phyloP scores from a whole-genome alignment of 345 rosid genomes.

The Gossypium raimondii region DNA sequence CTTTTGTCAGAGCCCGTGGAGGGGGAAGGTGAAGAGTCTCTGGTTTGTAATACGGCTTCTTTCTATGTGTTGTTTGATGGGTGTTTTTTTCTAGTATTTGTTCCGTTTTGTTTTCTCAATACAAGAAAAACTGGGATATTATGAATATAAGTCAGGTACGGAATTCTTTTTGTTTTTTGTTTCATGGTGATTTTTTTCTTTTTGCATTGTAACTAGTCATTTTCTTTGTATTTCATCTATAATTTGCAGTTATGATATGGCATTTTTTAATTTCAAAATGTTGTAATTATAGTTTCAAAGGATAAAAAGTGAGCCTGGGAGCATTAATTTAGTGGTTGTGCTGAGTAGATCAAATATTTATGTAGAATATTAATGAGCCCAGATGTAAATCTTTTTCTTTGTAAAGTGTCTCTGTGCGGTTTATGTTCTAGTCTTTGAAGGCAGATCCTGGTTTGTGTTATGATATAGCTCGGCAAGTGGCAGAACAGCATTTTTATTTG shows the following conservation, averaged over 20 bases:
- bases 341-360: background rate
- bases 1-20: slow-evolving; percentile 89
- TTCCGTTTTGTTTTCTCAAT: background rate
- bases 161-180: background rate
- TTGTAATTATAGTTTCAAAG: background rate
- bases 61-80: slow-evolving; percentile 2
- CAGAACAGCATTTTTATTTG: background rate
- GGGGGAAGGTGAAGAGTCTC: slow-evolving; percentile 83
- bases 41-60: slow-evolving; percentile 47
- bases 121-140: background rate
- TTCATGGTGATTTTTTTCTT: background rate
- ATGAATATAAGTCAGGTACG: background rate
- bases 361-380: slow-evolving; percentile 5
- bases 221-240: background rate
- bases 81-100: background rate
- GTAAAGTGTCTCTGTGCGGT: background rate
- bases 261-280: background rate
- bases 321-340: background rate
- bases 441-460: background rate
- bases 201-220: background rate
- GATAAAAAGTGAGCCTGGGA: background rate
- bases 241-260: background rate
- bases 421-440: background rate
- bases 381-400: background rate
- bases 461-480: background rate